phyloP scores from a whole-genome alignment of 305 asterid species.

The Striga hermonthica region DNA sequence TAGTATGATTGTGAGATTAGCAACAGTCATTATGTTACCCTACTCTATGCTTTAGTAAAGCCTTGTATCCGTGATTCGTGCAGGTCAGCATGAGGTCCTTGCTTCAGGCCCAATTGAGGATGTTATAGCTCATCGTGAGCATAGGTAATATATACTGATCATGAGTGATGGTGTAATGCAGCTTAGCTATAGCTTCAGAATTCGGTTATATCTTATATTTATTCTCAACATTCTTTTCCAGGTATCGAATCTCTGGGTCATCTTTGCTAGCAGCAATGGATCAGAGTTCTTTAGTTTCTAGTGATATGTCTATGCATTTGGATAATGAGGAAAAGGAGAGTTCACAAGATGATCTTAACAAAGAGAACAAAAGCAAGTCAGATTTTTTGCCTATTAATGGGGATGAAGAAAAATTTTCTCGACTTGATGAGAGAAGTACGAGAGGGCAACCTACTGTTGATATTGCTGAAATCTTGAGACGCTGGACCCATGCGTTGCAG shows the following conservation, averaged over 20 bases:
- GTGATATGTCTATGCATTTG: slow-evolving; percentile 45
- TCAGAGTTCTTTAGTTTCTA: slow-evolving; percentile 64
- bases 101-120: slow-evolving; percentile 99
- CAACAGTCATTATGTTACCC: slow-evolving; percentile 7
- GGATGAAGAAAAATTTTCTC: slow-evolving; percentile 54
- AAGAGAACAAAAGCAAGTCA: slow-evolving; percentile 32
- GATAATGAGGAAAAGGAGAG: slow-evolving; percentile 56
- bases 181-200: neutral
- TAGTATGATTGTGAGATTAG: slow-evolving; percentile 2
- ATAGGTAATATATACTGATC: slow-evolving; percentile 56
- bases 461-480: slow-evolving; percentile 90
- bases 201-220: neutral
- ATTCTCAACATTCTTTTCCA: slow-evolving; percentile 40
- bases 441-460: slow-evolving; percentile 95
- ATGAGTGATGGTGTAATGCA: slow-evolving; percentile 21
- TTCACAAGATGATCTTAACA: slow-evolving; percentile 31
- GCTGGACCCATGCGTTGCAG: slow-evolving; percentile 99
- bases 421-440: slow-evolving; percentile 66
- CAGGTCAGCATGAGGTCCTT: slow-evolving; percentile 97
- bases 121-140: slow-evolving; percentile 99
- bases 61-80: slow-evolving; percentile 30
- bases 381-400: slow-evolving; percentile 44
- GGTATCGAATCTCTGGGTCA: slow-evolving; percentile 99
- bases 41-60: slow-evolving; percentile 21
- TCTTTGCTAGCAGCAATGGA: slow-evolving; percentile 94